phyloP scores from a whole-genome alignment of 805 yeast species.

The Saccharomycopsis sp. region DNA sequence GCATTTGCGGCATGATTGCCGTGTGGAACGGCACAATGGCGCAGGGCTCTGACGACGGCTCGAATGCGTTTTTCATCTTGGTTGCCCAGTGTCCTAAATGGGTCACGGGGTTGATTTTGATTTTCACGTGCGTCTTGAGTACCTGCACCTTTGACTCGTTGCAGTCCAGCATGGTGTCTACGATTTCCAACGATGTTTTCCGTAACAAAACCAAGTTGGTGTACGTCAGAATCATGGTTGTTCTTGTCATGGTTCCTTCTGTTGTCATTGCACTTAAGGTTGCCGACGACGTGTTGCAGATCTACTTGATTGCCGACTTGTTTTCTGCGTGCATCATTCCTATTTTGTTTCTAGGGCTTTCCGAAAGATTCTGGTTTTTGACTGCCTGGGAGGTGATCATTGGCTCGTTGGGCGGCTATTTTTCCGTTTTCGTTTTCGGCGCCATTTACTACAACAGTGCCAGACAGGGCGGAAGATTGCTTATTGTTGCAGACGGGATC shows the following conservation, averaged over 20 bases:
- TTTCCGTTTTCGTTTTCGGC: conserved; percentile 80
- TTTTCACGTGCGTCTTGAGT: conserved; percentile 65
- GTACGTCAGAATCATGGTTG: conserved; percentile 64
- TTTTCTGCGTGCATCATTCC: conserved; percentile 86
- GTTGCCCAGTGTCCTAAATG: conserved; percentile 72
- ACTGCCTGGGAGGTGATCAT: conserved; percentile 74
- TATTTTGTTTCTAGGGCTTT: conserved; percentile 71
- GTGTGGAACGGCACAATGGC: conserved; percentile 78
- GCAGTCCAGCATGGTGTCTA: conserved; percentile 82
- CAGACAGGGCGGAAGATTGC: conserved; percentile 65
- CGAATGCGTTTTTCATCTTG: conserved; percentile 63
- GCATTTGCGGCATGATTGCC: conserved; percentile 78
- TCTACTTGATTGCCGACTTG: conserved; percentile 85
- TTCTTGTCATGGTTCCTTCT: conserved; percentile 77
- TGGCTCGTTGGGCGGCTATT: conserved; percentile 78
- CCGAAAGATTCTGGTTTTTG: conserved; percentile 57
- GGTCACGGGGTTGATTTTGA: conserved; percentile 78
- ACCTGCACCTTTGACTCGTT: conserved; percentile 87
- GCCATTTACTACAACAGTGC: conserved; percentile 69
- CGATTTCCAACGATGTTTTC: conserved; percentile 84
- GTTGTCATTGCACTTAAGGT: conserved; percentile 76
- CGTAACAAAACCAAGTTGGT: conserved; percentile 66
- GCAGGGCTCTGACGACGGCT: conserved; percentile 39
- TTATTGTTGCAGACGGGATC: conserved; percentile 73
- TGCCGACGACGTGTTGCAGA: conserved; percentile 77